Evolutionary conservation across 2,329 filamentous ascomycete species (phyloP).

Genomic region (Camptophora hylomeconis): DNA sequence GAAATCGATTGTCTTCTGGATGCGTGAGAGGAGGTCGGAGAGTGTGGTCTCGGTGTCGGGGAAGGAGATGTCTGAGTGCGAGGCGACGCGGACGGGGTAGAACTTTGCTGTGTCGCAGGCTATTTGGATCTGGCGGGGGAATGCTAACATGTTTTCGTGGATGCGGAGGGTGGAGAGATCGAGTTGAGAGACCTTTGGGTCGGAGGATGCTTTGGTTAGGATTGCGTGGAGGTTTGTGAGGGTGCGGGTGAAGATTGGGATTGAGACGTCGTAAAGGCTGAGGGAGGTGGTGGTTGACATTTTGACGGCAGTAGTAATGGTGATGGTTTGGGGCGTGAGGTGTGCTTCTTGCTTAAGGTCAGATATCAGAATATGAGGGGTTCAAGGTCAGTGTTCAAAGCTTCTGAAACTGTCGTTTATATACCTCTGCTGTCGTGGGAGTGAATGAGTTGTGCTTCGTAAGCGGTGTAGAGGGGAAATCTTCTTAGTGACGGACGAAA

Average conservation of each 20-base stretch:
- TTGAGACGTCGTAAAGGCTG: slow-evolving; percentile 22
- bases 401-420: slow-evolving; percentile 22
- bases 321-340: too few species aligned
- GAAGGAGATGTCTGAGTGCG: slow-evolving; percentile 21
- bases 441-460: too few species aligned
- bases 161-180: slow-evolving; percentile 30
- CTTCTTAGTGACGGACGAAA: too few species aligned
- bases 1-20: slow-evolving; percentile 34
- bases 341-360: too few species aligned
- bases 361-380: too few species aligned
- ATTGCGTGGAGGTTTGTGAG: slow-evolving; percentile 30
- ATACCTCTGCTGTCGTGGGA: too few species aligned
- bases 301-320: too few species aligned
- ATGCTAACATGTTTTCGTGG: slow-evolving; percentile 35
- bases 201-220: slow-evolving; percentile 32
- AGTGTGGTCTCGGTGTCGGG: slow-evolving; percentile 37
- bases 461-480: too few species aligned
- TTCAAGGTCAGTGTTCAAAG: slow-evolving; percentile 20
- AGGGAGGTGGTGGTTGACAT: too few species aligned
- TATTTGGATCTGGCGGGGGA: slow-evolving; percentile 37
- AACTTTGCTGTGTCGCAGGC: slow-evolving; percentile 30
- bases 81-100: slow-evolving; percentile 26
- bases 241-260: slow-evolving; percentile 30
- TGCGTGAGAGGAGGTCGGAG: slow-evolving; percentile 33
- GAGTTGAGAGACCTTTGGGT: too few species aligned